Evolutionary conservation across 2,329 filamentous ascomycete genomes (phyloP).

Genomic region (Clarireedia hainanense): DNA sequence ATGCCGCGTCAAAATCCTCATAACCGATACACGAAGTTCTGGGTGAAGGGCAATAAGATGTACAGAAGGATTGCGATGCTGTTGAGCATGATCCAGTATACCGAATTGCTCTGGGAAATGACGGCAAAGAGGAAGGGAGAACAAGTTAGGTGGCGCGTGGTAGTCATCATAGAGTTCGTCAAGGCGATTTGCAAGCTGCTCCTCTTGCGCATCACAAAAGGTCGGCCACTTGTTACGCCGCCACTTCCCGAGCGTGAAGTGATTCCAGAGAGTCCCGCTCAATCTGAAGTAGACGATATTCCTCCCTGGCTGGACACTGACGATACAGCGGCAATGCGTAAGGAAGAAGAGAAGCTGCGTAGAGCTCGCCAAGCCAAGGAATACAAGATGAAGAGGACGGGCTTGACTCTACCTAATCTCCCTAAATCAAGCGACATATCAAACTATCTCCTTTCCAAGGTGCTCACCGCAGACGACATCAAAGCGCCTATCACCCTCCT

Average conservation of each 20-base stretch:
- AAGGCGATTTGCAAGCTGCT: constrained; percentile 81
- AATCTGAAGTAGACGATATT: constrained; percentile 37
- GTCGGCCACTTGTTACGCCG: constrained; percentile 73
- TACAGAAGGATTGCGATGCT: constrained; percentile 78
- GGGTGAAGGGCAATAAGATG: constrained; percentile 53
- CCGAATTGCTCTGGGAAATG: constrained; percentile 97
- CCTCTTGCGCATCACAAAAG: constrained; percentile 74
- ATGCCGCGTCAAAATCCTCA: constrained; percentile 44
- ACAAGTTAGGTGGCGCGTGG: constrained; percentile 77
- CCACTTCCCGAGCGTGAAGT: constrained; percentile 80
- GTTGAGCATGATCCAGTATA: constrained; percentile 87
- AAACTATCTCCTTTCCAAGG: constrained; percentile 78
- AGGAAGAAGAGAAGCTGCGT: constrained; percentile 4
- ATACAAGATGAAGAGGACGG: constrained; percentile 94
- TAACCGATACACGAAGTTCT: constrained; percentile 59
- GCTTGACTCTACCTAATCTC: constrained; percentile 73
- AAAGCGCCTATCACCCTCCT: constrained; percentile 82
- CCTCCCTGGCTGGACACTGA: constrained; percentile 32
- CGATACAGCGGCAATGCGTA: constrained; percentile 15
- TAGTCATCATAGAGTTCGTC: constrained; percentile 75
- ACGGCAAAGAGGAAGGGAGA: constrained; percentile 78
- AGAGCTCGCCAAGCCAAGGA: constrained; percentile 34
- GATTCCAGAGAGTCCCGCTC: constrained; percentile 47
- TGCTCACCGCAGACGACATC: constrained; percentile 92
- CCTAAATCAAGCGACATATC: constrained; percentile 78